These are phyloP conservation scores for Bocquillonia castaneifolia DNA, from an alignment of 441 rosid genomes.

Conservation along the genomic window DNA sequence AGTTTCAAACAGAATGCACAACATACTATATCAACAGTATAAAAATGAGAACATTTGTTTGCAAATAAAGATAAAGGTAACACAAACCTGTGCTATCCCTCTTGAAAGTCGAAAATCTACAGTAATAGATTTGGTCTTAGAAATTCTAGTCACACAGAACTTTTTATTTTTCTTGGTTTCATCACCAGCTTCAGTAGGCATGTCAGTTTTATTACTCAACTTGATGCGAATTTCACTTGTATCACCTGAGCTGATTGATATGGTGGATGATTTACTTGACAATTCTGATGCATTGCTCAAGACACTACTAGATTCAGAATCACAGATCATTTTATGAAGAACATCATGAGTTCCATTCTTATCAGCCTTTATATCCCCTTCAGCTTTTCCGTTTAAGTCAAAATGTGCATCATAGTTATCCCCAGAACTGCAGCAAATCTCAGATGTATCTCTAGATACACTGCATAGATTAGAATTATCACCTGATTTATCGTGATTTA, in stretches of 20 bases:
- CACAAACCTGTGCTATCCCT: conserved; percentile 89
- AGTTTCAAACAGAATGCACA: conserved; percentile 22
- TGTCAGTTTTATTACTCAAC: conserved; percentile 33
- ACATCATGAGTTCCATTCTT: conserved; percentile 37
- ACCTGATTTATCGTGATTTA: conserved; percentile 20
- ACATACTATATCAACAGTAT: conserved; percentile 13
- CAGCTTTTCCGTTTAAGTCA: conserved; percentile 33
- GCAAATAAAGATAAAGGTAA: conserved; percentile 13
- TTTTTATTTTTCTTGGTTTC: conserved; percentile 54
- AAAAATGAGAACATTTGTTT: conserved; percentile 6
- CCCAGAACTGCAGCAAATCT: conserved; percentile 28
- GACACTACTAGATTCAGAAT: conserved; percentile 33
- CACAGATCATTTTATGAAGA: conserved; percentile 31
- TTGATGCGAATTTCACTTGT: conserved; percentile 44
- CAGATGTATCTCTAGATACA: conserved; percentile 33
- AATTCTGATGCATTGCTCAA: conserved; percentile 35
- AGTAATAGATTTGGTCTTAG: conserved; percentile 75
- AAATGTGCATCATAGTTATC: conserved; percentile 23
- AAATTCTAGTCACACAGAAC: conserved; percentile 56
- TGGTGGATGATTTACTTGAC: conserved; percentile 36
- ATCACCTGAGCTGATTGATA: conserved; percentile 38
- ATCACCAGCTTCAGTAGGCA: conserved; percentile 37
- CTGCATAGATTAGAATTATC: conserved; percentile 28
- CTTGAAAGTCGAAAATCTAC: conserved; percentile 92
- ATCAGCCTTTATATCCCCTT: conserved; percentile 34